A percentile compares a stretch with the other conserved stretches of the same genome.
Evolutionary conservation across 805 yeast species (phyloP).

Genomic region (Maudiozyma saulgeensis): DNA sequence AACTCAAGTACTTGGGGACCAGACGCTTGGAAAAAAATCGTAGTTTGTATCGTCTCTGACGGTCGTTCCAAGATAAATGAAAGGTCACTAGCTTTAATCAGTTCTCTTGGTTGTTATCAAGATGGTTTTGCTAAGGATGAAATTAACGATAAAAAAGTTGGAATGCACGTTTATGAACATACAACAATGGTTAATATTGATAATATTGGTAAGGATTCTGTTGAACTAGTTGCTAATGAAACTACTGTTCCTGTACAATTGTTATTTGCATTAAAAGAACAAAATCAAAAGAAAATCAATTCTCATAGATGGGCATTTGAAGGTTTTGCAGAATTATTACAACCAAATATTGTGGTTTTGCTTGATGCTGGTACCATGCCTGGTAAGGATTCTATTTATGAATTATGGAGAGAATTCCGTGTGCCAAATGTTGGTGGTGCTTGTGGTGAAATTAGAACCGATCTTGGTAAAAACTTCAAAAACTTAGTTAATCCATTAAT

Average conservation of each 20-base stretch:
- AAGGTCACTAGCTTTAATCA: slow-evolving; percentile 66
- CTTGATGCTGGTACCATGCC: slow-evolving; percentile 96
- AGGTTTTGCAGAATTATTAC: slow-evolving; percentile 73
- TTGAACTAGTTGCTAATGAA: slow-evolving; percentile 40
- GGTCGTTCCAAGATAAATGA: slow-evolving; percentile 81
- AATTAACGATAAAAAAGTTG: slow-evolving; percentile 73
- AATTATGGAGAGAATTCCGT: slow-evolving; percentile 79
- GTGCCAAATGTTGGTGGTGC: slow-evolving; percentile 88
- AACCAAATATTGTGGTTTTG: slow-evolving; percentile 75
- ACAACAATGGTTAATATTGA: slow-evolving; percentile 86
- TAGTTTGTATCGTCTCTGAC: slow-evolving; percentile 81
- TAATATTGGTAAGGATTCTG: slow-evolving; percentile 48
- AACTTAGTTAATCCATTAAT: slow-evolving; percentile 74
- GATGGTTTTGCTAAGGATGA: slow-evolving; percentile 92
- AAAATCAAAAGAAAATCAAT: slow-evolving; percentile 81
- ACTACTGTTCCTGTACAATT: slow-evolving; percentile 78
- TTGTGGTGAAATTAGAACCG: slow-evolving; percentile 92
- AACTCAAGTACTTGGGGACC: slow-evolving; percentile 82
- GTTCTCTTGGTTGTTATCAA: slow-evolving; percentile 85
- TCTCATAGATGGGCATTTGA: slow-evolving; percentile 97
- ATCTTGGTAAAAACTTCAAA: slow-evolving; percentile 52
- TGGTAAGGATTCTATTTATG: slow-evolving; percentile 70
- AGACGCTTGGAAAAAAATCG: slow-evolving; percentile 90
- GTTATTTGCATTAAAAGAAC: slow-evolving; percentile 81
- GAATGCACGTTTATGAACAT: slow-evolving; percentile 86